Base-by-base conservation (phyloP, 768 basidiomycete species). In the Pleurotus pulmonarius region DNA sequence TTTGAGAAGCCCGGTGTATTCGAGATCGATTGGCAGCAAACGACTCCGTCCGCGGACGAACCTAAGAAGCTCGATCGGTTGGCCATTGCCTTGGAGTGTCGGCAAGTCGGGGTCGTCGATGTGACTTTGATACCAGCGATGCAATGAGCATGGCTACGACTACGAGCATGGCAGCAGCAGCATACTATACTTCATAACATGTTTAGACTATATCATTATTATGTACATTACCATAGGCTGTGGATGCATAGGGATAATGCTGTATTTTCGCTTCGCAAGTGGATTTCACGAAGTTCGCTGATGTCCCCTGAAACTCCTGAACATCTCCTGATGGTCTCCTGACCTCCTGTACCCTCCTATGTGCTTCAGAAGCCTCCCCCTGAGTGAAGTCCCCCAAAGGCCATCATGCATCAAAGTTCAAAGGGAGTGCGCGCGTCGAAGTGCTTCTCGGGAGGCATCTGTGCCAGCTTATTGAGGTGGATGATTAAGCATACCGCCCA, bases 21-120 rank as follows among this genome's bases (percentile, higher is more conserved):
- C 60, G 89, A 90, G 67, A 83, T 90, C 56, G 85, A 84, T 64
- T 91, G 89, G 89, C 86, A 85, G 67, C 74, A 71, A 26, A 65
- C 71, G 25, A n/a, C 48, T 7, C 22, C 16, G 16, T 34, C 29
- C 12, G 13, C 51, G 11, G 39, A 73, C 39, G 76, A 77, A 9
- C 66, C 41, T n/a, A 69, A 73, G 38, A 76, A 77, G 9, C 66
- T 80, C 40, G 83, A 86, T 66, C 77, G 89, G 38, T 76, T 91
- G 63, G 86, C 87, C 4, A 65, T 91, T 61, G 86, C 87, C 16
- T 70, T 91, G 63, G 87, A 89, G 67, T 83, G 82, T 58, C 77
- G 78, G 52, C 70, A 78, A 37, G 87, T 90, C n/a, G 87, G 81
- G 4, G 76, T 91, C 34, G 75, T 90, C 46, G 88, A 91, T 65